Conservation (phyloP, 148 eudicot species). For the Rhododendron mucronatum region DNA sequence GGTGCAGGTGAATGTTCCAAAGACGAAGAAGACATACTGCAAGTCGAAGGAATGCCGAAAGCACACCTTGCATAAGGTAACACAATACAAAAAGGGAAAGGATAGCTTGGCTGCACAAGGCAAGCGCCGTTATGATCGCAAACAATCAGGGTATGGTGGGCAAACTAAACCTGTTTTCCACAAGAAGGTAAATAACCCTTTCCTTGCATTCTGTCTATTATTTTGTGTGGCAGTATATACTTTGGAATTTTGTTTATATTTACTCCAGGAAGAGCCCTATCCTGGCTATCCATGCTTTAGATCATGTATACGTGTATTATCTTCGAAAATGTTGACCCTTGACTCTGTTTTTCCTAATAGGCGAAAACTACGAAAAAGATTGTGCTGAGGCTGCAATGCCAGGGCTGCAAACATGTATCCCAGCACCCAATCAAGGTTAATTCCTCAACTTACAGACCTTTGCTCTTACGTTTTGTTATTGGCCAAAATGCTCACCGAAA, state of each 20-base stretch:
- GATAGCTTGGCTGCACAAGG: slow-evolving; percentile 88
- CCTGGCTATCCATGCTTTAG: no score
- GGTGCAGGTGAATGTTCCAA: slow-evolving; percentile 74
- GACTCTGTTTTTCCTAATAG: slow-evolving; percentile 18
- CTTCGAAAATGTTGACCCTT: background rate
- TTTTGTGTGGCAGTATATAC: background rate
- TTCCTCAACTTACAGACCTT: background rate
- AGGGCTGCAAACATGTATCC: slow-evolving; percentile 77
- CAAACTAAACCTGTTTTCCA: slow-evolving; percentile 89
- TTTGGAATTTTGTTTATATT: background rate
- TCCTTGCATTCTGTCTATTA: background rate
- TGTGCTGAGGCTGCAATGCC: slow-evolving; percentile 82
- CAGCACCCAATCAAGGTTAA: slow-evolving; percentile 78
- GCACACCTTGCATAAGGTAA: slow-evolving; percentile 81
- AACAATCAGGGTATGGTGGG: slow-evolving; percentile 86
- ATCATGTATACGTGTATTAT: no score
- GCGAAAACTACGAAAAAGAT: slow-evolving; percentile 85
- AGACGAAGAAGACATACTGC: slow-evolving; percentile 83
- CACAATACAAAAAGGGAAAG: slow-evolving; percentile 87
- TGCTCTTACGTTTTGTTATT: background rate
- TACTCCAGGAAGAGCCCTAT: background rate
- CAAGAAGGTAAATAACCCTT: slow-evolving; percentile 53
- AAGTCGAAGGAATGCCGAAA: slow-evolving; percentile 76
- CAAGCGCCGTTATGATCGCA: slow-evolving; percentile 80
- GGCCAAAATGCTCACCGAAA: background rate